Conservation (phyloP, 768 basidiomycete genomes). For the Crucibulum laeve region DNA sequence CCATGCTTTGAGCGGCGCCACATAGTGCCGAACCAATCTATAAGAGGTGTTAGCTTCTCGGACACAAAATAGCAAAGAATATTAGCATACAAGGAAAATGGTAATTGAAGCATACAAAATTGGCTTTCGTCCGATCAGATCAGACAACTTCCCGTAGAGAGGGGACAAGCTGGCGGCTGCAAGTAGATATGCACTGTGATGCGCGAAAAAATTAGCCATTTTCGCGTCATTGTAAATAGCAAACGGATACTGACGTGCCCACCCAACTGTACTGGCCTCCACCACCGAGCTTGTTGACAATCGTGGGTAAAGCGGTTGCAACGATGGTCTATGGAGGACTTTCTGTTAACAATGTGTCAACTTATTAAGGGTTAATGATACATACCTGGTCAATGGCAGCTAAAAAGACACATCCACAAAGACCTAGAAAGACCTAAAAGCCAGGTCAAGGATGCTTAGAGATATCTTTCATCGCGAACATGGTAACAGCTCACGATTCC, state of each 20-base stretch:
- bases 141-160: conserved; percentile 75
- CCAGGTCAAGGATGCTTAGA: background rate
- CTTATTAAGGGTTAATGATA: background rate
- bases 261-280: conserved; percentile 70
- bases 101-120: conserved; percentile 62
- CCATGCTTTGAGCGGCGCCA: conserved; percentile 76
- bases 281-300: conserved; percentile 60
- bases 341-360: background rate
- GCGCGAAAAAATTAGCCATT: background rate
- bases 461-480: background rate
- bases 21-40: conserved; percentile 79
- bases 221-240: background rate
- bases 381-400: conserved; percentile 60
- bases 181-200: conserved; percentile 67
- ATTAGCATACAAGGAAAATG: conserved; percentile 56
- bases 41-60: background rate
- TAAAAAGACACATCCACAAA: conserved; percentile 41
- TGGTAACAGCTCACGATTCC: conserved; percentile 27
- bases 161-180: conserved; percentile 65
- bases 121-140: conserved; percentile 56
- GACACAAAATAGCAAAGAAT: background rate
- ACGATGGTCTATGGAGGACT: conserved; percentile 49
- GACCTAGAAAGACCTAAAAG: conserved; percentile 39
- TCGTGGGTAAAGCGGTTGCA: conserved; percentile 74
- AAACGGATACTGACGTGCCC: conserved; percentile 43